A percentile compares a stretch with the other conserved stretches of the same genome.
These are phyloP conservation scores for Cercospora sp. DNA, from an alignment of 2,329 filamentous ascomycete genomes.

Conservation along the genomic window DNA sequence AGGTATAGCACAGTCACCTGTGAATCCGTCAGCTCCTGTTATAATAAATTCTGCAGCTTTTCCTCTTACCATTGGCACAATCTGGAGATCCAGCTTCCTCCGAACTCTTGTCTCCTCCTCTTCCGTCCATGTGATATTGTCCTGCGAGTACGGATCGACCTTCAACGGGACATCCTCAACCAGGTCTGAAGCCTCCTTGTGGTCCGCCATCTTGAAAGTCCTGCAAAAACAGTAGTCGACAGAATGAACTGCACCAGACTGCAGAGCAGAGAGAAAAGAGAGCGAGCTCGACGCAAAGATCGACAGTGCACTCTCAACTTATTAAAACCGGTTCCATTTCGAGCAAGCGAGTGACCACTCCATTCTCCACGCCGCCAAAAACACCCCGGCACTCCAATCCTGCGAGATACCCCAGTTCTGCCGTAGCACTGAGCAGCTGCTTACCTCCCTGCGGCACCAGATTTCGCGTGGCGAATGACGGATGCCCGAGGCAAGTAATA, in stretches of 20 bases:
- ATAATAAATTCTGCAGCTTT: too few relatives aligned
- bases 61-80: slow-evolving; percentile 55
- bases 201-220: slow-evolving; percentile 14
- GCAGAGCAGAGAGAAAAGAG: background rate
- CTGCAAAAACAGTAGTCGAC: background rate
- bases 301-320: background rate
- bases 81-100: slow-evolving; percentile 55
- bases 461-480: slow-evolving; percentile 1
- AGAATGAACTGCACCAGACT: background rate
- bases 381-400: background rate
- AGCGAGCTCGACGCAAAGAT: background rate
- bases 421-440: background rate
- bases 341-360: background rate
- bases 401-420: background rate
- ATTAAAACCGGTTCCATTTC: background rate
- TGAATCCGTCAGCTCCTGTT: background rate
- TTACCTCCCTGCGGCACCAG: background rate
- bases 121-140: slow-evolving; percentile 23
- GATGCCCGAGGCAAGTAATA: background rate
- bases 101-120: slow-evolving; percentile 49
- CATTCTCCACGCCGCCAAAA: background rate
- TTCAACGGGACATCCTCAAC: slow-evolving; percentile 11
- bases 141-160: slow-evolving; percentile 5
- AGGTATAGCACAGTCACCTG: slow-evolving; percentile 58
- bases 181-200: slow-evolving; percentile 10